Evolutionary conservation across 495 filamentous ascomycete species (phyloP).

Genomic region (Daldinia caldariorum): DNA sequence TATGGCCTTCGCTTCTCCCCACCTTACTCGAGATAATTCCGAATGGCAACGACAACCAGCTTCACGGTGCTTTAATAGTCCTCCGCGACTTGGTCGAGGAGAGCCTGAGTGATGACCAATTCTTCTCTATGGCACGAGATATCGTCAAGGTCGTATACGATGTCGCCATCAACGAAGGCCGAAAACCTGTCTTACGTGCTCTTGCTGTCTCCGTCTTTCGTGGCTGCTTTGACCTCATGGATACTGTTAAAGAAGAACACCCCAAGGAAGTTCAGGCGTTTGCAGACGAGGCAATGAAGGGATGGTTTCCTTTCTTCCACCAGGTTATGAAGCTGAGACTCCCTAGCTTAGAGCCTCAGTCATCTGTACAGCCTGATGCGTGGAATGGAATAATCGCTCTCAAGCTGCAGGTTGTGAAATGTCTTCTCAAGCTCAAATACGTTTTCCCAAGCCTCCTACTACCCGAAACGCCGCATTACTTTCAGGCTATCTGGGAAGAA

Average conservation of each 20-base stretch:
- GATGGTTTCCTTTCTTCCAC: conserved; percentile 88
- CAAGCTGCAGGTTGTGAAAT: conserved; percentile 92
- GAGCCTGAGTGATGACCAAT: conserved; percentile 90
- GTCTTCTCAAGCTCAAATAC: conserved; percentile 85
- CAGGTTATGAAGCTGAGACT: conserved; percentile 75
- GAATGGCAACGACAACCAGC: conserved; percentile 73
- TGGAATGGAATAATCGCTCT: conserved; percentile 85
- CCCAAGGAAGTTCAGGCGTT: conserved; percentile 84
- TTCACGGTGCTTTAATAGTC: conserved; percentile 89
- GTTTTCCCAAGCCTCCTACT: conserved; percentile 85
- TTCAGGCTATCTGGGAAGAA: conserved; percentile 87
- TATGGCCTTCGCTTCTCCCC: conserved; percentile 88
- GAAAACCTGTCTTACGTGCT: conserved; percentile 78
- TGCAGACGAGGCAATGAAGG: conserved; percentile 80
- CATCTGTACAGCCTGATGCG: conserved; percentile 54
- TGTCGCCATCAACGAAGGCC: conserved; percentile 76
- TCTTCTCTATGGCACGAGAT: conserved; percentile 85
- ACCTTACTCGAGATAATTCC: conserved; percentile 80
- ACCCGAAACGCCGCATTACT: conserved; percentile 79
- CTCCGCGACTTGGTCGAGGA: conserved; percentile 93
- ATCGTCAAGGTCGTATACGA: conserved; percentile 84
- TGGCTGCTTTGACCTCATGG: conserved; percentile 90
- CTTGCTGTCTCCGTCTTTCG: conserved; percentile 89
- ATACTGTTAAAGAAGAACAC: conserved; percentile 93
- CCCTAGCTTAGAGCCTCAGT: conserved; percentile 60